Base-by-base conservation (phyloP, 768 basidiomycete species). In the Amanita thiersii region DNA sequence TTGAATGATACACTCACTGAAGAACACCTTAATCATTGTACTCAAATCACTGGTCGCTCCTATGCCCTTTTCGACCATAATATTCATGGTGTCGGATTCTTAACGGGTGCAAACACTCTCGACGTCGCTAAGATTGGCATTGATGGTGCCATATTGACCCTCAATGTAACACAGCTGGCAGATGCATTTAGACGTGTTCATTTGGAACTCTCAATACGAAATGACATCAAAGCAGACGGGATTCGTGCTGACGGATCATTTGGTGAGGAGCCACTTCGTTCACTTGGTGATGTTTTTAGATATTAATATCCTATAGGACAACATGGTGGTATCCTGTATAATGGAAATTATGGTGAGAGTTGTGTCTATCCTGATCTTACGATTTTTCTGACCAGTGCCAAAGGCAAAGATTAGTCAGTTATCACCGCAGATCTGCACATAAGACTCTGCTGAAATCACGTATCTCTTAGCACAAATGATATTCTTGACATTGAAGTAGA, bases 71-170 rank as follows among this genome's bases (percentile, higher is more conserved):
- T 79, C 45, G 61, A 60, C 42, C 59, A 56, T 37, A 57, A 50
- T 31, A 56, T 74, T 21, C 64, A 69, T 49, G 66, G 69, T 19
- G 53, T 71, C 1, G 68, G 72, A 11, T 68, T 61, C 29, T 54
- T 81, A 17, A 75, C 76, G 21, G 82, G 82, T 9, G 81, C 82
- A 4, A 83, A 85, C 50, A 65, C 70, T 0, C 59, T 83, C 37
- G 80, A 85, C 52, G 68, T 84, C 26, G 77, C 78, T 14, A 73
- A 70, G 49, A 72, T 81, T 36, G 75, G 77, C 9, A 73, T 80
- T 9, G 75, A 79, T 52, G 62, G 52, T 54, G 72, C 49, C 28
- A 65, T 63, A 43, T 60, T 68, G 43, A 62, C 58, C 30, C 47
- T 39, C 36, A 75, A 80, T 49, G 50, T 49, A 12, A 62, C 70